Evolutionary conservation across 768 basidiomycete species (phyloP).

Genomic region (Termitomyces sp.): DNA sequence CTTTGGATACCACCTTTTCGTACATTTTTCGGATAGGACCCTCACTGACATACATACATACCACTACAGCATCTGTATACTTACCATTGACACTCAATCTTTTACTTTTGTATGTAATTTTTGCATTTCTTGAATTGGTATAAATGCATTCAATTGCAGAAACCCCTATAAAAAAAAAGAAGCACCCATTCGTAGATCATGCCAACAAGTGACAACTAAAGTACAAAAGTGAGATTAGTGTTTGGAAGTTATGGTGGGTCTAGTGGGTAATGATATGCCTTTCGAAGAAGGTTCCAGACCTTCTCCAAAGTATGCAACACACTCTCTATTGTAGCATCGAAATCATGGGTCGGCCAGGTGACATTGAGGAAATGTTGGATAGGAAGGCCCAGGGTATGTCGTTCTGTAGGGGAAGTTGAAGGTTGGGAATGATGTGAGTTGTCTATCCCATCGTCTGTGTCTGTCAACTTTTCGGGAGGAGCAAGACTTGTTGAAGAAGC

Average conservation of each 20-base stretch:
- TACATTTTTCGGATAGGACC: conserved; percentile 4
- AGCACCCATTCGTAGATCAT: neutral
- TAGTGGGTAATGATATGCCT: conserved; percentile 52
- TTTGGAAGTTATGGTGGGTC: conserved; percentile 33
- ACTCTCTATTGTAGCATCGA: conserved; percentile 25
- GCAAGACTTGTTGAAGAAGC: conserved; percentile 4
- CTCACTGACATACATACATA: neutral
- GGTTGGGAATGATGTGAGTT: neutral
- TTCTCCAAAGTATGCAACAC: conserved; percentile 34
- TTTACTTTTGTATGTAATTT: neutral
- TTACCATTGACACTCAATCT: neutral
- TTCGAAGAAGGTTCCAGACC: conserved; percentile 45
- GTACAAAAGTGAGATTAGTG: neutral
- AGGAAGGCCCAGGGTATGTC: conserved; percentile 22
- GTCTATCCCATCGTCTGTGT: neutral
- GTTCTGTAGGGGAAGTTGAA: conserved; percentile 13
- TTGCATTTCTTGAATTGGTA: conserved; percentile 1
- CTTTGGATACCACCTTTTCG: neutral
- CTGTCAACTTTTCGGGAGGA: conserved; percentile 1
- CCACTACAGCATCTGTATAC: conserved; percentile 11
- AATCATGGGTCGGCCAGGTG: conserved; percentile 27
- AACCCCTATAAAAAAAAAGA: neutral
- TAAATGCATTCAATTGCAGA: conserved; percentile 2
- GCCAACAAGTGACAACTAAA: neutral
- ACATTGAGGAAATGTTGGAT: conserved; percentile 25